These are phyloP conservation scores for Lipomyces kockii DNA, from an alignment of 805 yeast genomes.

Conservation along the genomic window DNA sequence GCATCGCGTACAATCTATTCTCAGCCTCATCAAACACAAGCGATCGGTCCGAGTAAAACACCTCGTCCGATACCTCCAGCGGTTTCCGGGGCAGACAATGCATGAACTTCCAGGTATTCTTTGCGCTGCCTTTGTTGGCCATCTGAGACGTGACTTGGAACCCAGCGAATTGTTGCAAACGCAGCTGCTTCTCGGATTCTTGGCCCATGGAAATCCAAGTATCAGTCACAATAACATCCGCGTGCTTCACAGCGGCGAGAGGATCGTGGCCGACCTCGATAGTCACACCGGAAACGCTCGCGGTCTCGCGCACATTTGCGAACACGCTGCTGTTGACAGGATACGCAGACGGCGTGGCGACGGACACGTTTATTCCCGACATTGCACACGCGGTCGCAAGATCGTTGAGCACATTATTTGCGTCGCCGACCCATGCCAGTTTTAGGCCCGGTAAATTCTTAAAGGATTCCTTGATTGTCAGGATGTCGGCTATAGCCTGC, in stretches of 20 bases:
- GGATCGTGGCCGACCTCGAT: constrained; percentile 75
- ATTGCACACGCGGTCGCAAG: constrained; percentile 85
- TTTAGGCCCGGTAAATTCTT: constrained; percentile 56
- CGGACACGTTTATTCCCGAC: constrained; percentile 77
- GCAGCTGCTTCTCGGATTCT: constrained; percentile 73
- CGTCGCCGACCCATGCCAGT: constrained; percentile 95
- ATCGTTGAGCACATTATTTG: constrained; percentile 95
- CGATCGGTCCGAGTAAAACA: constrained; percentile 81
- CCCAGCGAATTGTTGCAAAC: constrained; percentile 80
- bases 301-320: constrained; percentile 53
- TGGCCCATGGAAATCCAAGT: constrained; percentile 99
- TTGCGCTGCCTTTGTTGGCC: constrained; percentile 62
- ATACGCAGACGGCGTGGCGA: constrained; percentile 82
- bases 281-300: constrained; percentile 32
- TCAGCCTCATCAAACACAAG: constrained; percentile 95
- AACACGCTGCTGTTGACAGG: constrained; percentile 63
- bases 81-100: constrained; percentile 96
- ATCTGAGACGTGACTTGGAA: constrained; percentile 79
- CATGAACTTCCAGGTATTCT: constrained; percentile 83
- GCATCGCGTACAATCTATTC: constrained; percentile 93
- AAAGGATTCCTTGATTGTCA: constrained; percentile 83
- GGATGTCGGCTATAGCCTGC: constrained; percentile 90
- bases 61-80: constrained; percentile 93
- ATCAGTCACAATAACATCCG: constrained; percentile 89
- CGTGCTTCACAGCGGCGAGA: constrained; percentile 66